phyloP scores from a whole-genome alignment of 352 stramenopile genomes.

The Phytophthora cryptogea region DNA sequence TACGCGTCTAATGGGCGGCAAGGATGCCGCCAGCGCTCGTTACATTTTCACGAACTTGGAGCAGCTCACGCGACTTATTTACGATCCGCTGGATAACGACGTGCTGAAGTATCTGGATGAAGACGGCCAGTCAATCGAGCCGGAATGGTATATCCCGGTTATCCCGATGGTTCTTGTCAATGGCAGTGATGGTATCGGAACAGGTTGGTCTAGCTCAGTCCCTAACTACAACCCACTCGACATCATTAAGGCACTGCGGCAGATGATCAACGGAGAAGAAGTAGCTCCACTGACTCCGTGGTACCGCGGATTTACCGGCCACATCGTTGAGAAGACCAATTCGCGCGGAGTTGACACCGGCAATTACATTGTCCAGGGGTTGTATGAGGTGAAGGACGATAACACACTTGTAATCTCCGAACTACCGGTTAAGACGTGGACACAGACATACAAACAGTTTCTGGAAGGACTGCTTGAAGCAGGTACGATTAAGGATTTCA shows the following conservation, averaged over 20 bases:
- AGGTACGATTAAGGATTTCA: slow-evolving; percentile 91
- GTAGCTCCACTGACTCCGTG: slow-evolving; percentile 80
- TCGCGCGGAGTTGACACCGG: slow-evolving; percentile 54
- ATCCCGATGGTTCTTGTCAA: slow-evolving; percentile 98
- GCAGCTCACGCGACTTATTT: slow-evolving; percentile 81
- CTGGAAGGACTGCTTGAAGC: slow-evolving; percentile 92
- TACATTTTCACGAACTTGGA: slow-evolving; percentile 96
- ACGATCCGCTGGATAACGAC: slow-evolving; percentile 90
- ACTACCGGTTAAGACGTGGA: slow-evolving; percentile 96
- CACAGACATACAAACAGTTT: slow-evolving; percentile 96
- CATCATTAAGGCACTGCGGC: slow-evolving; percentile 80
- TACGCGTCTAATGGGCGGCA: slow-evolving; percentile 96
- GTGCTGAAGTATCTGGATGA: slow-evolving; percentile 92
- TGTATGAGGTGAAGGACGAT: slow-evolving; percentile 83
- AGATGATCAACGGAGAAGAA: slow-evolving; percentile 67
- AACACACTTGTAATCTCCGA: slow-evolving; percentile 95
- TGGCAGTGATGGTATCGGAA: slow-evolving; percentile 97
- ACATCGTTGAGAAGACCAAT: slow-evolving; percentile 81
- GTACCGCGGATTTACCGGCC: slow-evolving; percentile 92
- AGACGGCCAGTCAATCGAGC: slow-evolving; percentile 93
- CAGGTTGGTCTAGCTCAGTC: slow-evolving; percentile 93
- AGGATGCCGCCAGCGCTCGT: slow-evolving; percentile 93
- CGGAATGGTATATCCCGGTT: slow-evolving; percentile 94
- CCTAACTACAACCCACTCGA: slow-evolving; percentile 93
- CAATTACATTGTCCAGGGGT: slow-evolving; percentile 86